Percentiles rank a stretch among this genome's conserved stretches.
Evolutionary conservation across 768 basidiomycete species (phyloP).

Genomic region (Phylloporus rhodoxanthus): DNA sequence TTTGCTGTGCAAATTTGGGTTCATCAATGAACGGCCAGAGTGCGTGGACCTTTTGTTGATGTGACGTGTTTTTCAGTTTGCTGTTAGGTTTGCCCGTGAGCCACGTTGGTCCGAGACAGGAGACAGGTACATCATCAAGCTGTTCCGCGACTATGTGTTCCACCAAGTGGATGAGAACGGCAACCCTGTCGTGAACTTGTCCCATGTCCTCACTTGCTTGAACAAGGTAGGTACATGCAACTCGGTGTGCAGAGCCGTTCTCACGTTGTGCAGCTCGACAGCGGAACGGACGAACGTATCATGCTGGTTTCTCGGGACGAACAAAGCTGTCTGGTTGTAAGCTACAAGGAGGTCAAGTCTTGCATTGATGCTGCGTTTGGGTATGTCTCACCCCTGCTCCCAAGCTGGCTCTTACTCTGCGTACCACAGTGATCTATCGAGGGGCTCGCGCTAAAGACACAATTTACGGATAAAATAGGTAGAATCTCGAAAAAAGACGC

Average conservation of each 20-base stretch:
- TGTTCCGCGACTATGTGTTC: constrained; percentile 97
- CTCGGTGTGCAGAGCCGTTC: not conserved
- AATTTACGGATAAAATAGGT: constrained; percentile 45
- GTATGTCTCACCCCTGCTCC: constrained; percentile 37
- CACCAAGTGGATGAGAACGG: constrained; percentile 93
- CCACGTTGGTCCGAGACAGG: constrained; percentile 98
- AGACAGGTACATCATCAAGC: constrained; percentile 94
- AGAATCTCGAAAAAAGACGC: constrained; percentile 64
- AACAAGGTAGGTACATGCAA: constrained; percentile 66
- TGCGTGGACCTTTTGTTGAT: constrained; percentile 37
- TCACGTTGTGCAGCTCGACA: constrained; percentile 61
- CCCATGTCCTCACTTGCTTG: constrained; percentile 85
- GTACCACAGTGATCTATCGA: constrained; percentile 42
- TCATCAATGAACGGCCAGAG: constrained; percentile 99
- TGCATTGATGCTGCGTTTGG: constrained; percentile 81
- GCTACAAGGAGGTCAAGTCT: constrained; percentile 84
- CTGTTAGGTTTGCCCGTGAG: constrained; percentile 86
- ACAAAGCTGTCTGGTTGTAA: constrained; percentile 91
- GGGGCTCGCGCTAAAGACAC: constrained; percentile 19
- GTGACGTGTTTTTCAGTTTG: constrained; percentile 1
- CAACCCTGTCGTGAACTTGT: constrained; percentile 82
- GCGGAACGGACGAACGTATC: constrained; percentile 86
- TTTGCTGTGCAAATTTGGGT: constrained; percentile 88
- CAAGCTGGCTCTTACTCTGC: not conserved
- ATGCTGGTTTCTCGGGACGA: constrained; percentile 96